These are phyloP conservation scores for Zasmidium citrigriseum DNA, from an alignment of 2,329 filamentous ascomycete genomes.

Conservation along the genomic window DNA sequence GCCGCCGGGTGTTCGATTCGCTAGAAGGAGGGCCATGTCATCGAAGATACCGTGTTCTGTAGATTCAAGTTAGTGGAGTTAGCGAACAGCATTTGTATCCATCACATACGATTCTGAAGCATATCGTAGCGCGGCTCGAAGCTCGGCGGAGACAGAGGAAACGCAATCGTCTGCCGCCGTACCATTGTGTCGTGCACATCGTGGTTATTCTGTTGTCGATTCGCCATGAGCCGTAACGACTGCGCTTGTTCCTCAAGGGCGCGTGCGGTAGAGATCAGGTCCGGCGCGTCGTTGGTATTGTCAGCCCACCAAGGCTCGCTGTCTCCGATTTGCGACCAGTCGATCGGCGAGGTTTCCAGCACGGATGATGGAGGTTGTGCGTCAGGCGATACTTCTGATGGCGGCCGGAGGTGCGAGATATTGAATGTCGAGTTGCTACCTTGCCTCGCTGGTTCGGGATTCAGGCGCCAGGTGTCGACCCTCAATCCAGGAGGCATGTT, in stretches of 20 bases:
- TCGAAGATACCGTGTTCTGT: slow-evolving; percentile 7
- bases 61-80: background rate
- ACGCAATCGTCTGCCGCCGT: slow-evolving; percentile 5
- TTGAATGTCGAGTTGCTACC: background rate
- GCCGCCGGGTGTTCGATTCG: background rate
- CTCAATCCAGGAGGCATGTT: background rate
- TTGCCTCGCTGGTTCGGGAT: background rate
- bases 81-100: background rate
- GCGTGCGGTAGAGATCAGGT: background rate
- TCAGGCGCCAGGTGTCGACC: background rate
- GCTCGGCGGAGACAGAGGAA: background rate
- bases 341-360: background rate
- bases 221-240: background rate
- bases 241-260: slow-evolving; percentile 1
- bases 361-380: background rate
- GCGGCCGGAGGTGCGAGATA: background rate
- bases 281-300: background rate
- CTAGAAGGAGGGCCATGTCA: slow-evolving; percentile 6
- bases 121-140: background rate
- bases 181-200: background rate
- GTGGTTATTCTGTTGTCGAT: background rate
- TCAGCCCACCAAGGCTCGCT: background rate
- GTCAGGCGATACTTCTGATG: background rate
- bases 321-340: background rate
- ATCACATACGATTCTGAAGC: background rate